A percentile compares a stretch with the other conserved stretches of the same genome.
Evolutionary conservation across 306 rosid species (phyloP).

Genomic region (Elaeagnus macrophylla): DNA sequence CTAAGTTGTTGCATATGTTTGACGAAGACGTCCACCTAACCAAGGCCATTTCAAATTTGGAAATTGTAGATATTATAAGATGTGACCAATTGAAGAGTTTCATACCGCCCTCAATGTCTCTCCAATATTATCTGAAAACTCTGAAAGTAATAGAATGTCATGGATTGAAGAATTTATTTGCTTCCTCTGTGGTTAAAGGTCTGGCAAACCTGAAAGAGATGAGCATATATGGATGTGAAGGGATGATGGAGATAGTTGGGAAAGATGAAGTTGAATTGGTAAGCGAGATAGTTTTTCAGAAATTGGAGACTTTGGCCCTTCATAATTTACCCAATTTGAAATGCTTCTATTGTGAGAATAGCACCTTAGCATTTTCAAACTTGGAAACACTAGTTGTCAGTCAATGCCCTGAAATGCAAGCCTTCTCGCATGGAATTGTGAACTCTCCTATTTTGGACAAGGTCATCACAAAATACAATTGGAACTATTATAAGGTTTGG

Average conservation of each 20-base stretch:
- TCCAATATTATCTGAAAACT: background rate
- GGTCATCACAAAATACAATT: too few relatives aligned
- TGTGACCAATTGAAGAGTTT: background rate
- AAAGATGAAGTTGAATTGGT: background rate
- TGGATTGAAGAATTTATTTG: background rate
- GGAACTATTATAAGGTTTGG: too few relatives aligned
- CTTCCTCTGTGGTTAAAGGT: background rate
- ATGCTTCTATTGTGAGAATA: slow-evolving; percentile 1
- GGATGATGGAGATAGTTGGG: background rate
- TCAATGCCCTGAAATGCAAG: slow-evolving; percentile 5
- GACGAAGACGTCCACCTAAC: background rate
- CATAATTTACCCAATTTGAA: background rate
- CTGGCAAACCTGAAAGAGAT: background rate
- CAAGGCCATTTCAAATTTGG: background rate
- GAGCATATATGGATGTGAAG: background rate
- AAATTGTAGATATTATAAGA: background rate
- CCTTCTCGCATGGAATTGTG: background rate
- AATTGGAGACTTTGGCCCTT: background rate
- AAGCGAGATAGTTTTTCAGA: background rate
- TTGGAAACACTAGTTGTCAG: background rate
- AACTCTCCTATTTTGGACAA: too few relatives aligned
- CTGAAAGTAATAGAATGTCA: background rate
- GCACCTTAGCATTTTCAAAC: background rate
- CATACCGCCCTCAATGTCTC: background rate
- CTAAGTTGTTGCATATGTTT: background rate